phyloP scores from a whole-genome alignment of 225 moss, liverwort and hornwort species.

The Polytrichum formosum region DNA sequence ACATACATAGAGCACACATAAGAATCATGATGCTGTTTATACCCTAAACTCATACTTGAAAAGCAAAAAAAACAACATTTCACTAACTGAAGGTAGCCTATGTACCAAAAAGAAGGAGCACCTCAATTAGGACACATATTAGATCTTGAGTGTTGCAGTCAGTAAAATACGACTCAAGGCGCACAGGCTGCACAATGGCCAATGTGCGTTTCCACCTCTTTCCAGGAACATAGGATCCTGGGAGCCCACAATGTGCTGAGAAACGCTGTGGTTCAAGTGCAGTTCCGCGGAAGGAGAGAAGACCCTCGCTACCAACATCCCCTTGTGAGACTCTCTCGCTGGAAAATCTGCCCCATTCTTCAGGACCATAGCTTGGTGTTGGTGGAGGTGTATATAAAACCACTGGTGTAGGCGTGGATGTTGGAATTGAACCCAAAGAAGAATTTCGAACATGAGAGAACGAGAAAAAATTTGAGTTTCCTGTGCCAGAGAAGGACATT shows the following conservation, averaged over 20 bases:
- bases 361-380: slow-evolving; percentile 78
- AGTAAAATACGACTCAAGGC: slow-evolving; percentile 85
- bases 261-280: slow-evolving; percentile 97
- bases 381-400: slow-evolving; percentile 48
- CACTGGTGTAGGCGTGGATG: slow-evolving; percentile 44
- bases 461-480: slow-evolving; percentile 85
- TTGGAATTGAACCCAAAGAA: slow-evolving; percentile 57
- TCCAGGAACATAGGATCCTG: slow-evolving; percentile 90
- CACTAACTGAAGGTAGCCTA: too few relatives aligned
- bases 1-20: too few relatives aligned
- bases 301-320: slow-evolving; percentile 95
- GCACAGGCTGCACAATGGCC: slow-evolving; percentile 84
- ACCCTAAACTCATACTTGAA: too few relatives aligned
- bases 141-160: slow-evolving; percentile 95
- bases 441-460: slow-evolving; percentile 78
- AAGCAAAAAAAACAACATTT: too few relatives aligned
- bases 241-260: slow-evolving; percentile 79
- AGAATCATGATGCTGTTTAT: too few relatives aligned
- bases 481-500: slow-evolving; percentile 52
- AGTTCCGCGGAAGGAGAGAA: slow-evolving; percentile 94
- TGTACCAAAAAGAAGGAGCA: slow-evolving; percentile 17
- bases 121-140: slow-evolving; percentile 96
- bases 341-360: slow-evolving; percentile 80
- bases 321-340: slow-evolving; percentile 69
- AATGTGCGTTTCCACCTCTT: slow-evolving; percentile 94